Percentiles rank a stretch among this genome's conserved stretches.
Evolutionary conservation across 1,139 yeast species (phyloP).

Genomic region (Groenewaldozyma auringiensis): DNA sequence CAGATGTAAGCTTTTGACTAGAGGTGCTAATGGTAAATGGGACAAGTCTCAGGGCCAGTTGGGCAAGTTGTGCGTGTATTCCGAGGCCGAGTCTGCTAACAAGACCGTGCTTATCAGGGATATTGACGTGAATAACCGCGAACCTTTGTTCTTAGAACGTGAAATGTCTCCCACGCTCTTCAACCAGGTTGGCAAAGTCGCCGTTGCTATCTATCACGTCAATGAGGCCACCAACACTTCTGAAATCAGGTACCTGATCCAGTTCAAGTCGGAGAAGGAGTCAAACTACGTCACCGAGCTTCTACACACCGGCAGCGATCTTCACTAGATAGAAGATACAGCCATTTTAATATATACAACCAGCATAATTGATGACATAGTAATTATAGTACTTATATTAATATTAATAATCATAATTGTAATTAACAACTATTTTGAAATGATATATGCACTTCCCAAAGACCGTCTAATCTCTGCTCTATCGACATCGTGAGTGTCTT

Average conservation of each 20-base stretch:
- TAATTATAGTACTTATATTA: slow-evolving; percentile 6
- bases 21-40: slow-evolving; percentile 19
- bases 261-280: slow-evolving; percentile 27
- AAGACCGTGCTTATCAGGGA: slow-evolving; percentile 17
- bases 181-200: slow-evolving; percentile 22
- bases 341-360: slow-evolving; percentile 1
- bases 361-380: no score
- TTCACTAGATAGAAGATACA: neutral
- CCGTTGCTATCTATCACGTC: slow-evolving; percentile 17
- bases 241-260: slow-evolving; percentile 24
- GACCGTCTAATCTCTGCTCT: slow-evolving; percentile 80
- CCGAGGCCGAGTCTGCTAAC: slow-evolving; percentile 16
- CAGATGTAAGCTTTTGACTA: slow-evolving; percentile 19
- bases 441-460: slow-evolving; percentile 71
- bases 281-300: slow-evolving; percentile 22
- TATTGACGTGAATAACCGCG: slow-evolving; percentile 8
- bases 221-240: slow-evolving; percentile 16
- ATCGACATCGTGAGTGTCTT: slow-evolving; percentile 96
- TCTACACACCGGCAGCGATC: slow-evolving; percentile 12
- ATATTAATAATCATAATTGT: slow-evolving; percentile 8
- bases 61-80: slow-evolving; percentile 20
- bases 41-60: slow-evolving; percentile 14
- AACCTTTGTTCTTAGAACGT: slow-evolving; percentile 17
- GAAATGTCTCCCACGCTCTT: slow-evolving; percentile 17
- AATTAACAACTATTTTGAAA: slow-evolving; percentile 24